Evolutionary conservation across 164 flowering plant species (phyloP).

Genomic region (Cinnamomum chago): DNA sequence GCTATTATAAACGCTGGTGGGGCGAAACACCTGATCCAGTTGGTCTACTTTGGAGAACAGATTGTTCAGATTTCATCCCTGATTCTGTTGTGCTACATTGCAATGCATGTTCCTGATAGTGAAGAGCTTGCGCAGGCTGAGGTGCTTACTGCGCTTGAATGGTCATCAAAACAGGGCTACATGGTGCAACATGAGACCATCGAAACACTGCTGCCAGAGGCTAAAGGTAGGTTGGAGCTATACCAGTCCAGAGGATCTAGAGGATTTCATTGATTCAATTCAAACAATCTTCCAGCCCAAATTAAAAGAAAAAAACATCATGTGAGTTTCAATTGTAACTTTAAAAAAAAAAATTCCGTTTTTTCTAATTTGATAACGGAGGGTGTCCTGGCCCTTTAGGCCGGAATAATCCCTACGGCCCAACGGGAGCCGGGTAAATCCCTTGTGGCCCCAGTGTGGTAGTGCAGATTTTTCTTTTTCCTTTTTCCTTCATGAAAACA

Average conservation of each 20-base stretch:
- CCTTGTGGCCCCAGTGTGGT: not conserved
- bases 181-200: conserved; percentile 34
- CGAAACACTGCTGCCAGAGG: conserved; percentile 46
- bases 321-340: not conserved
- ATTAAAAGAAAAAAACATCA: too few species aligned
- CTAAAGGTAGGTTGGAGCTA: conserved; percentile 59
- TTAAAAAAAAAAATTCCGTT: too few species aligned
- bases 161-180: conserved; percentile 58
- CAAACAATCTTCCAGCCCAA: not conserved
- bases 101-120: conserved; percentile 69
- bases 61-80: conserved; percentile 49
- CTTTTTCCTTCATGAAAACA: not conserved
- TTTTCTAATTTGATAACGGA: too few species aligned
- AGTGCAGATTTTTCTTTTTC: too few species aligned
- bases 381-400: too few species aligned
- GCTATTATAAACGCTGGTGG: conserved; percentile 62
- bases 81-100: conserved; percentile 51
- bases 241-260: conserved; percentile 72
- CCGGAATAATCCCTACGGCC: too few species aligned
- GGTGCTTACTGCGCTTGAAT: conserved; percentile 66
- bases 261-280: conserved; percentile 18
- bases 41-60: conserved; percentile 69
- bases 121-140: conserved; percentile 63
- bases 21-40: conserved; percentile 57
- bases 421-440: too few species aligned